These are phyloP conservation scores for Syzygium jambos DNA, from an alignment of 345 rosid species.

Conservation along the genomic window DNA sequence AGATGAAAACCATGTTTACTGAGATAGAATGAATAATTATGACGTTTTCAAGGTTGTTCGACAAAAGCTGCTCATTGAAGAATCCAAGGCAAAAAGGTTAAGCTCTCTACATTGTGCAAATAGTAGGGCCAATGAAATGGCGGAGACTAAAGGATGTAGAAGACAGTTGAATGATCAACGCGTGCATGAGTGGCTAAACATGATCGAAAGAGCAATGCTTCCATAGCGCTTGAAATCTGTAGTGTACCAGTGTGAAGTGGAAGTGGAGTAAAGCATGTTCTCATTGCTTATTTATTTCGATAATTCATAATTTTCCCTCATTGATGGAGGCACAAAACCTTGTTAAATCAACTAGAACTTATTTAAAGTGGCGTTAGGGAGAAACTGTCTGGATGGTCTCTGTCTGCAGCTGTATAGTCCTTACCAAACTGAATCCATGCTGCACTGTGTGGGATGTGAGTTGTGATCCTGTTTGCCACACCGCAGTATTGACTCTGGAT, in stretches of 20 bases:
- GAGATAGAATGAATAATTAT: background rate
- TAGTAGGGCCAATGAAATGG: background rate
- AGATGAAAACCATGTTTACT: background rate
- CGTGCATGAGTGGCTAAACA: background rate
- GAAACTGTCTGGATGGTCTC: background rate
- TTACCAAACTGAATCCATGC: background rate
- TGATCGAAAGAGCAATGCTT: background rate
- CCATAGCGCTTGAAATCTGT: background rate
- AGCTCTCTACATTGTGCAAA: background rate
- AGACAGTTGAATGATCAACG: background rate
- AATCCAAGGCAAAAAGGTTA: background rate
- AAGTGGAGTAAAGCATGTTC: background rate
- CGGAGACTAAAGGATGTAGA: background rate
- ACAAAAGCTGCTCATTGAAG: background rate
- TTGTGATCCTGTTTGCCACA: background rate
- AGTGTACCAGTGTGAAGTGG: background rate
- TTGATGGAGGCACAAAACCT: background rate
- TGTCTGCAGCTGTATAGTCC: background rate
- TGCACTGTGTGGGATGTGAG: background rate
- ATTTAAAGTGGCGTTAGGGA: background rate
- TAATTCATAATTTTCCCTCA: background rate
- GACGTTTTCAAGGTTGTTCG: background rate
- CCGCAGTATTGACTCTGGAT: background rate
- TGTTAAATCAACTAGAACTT: background rate
- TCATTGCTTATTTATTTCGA: background rate